phyloP scores from a whole-genome alignment of 2,329 filamentous ascomycete species.

The Aspergillus quadrilineatus region DNA sequence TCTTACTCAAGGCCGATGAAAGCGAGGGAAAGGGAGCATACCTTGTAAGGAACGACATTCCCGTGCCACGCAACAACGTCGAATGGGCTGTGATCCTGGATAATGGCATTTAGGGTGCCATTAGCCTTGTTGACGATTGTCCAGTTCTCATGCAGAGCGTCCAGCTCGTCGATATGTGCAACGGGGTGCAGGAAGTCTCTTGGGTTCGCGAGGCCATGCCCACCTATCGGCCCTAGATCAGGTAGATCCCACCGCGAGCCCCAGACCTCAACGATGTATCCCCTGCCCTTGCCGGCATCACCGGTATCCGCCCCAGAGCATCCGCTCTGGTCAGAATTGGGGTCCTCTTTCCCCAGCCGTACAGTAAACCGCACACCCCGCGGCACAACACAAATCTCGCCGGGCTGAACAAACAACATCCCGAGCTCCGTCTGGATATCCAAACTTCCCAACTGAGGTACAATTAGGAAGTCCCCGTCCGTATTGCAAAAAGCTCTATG shows the following conservation, averaged over 20 bases:
- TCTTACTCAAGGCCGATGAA: background rate
- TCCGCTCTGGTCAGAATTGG: no score
- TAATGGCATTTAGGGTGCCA: conserved; percentile 56
- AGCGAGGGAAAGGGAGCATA: background rate
- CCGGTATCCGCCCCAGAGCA: no score
- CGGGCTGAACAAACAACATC: conserved; percentile 58
- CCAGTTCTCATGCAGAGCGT: conserved; percentile 54
- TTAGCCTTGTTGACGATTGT: conserved; percentile 59
- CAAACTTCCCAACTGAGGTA: conserved; percentile 60
- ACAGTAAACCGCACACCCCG: conserved; percentile 60
- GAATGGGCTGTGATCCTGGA: conserved; percentile 63
- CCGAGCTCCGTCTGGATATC: conserved; percentile 66
- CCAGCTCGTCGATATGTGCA: conserved; percentile 50
- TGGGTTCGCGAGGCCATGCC: conserved; percentile 63
- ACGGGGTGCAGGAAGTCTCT: conserved; percentile 63
- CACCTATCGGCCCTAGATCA: conserved; percentile 63
- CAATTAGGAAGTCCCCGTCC: conserved; percentile 64
- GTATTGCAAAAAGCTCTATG: conserved; percentile 56
- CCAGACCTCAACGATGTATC: conserved; percentile 64
- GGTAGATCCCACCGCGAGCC: conserved; percentile 62
- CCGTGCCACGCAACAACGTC: conserved; percentile 69
- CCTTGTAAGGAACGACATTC: conserved; percentile 60
- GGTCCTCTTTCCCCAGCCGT: conserved; percentile 41
- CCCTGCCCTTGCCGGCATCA: conserved; percentile 47
- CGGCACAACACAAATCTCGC: conserved; percentile 63